A percentile compares a stretch with the other conserved stretches of the same genome.
phyloP scores from a whole-genome alignment of 805 yeast genomes.

The Metschnikowia gelsemii region DNA sequence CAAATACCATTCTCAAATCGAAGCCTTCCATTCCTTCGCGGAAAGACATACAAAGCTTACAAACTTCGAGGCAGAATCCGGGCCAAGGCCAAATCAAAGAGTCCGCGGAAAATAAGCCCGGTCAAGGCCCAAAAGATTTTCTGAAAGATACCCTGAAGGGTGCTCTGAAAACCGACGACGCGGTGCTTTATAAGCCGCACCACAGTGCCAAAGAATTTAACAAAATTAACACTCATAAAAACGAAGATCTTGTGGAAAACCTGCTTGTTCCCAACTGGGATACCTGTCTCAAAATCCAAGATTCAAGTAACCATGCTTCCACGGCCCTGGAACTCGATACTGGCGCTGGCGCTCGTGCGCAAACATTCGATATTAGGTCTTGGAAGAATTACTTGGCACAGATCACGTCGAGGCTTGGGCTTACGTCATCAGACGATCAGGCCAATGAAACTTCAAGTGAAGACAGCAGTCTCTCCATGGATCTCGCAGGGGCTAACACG shows the following conservation, averaged over 20 bases:
- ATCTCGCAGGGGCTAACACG: constrained; percentile 4
- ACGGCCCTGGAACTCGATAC: constrained; percentile 23
- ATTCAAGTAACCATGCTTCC: constrained; percentile 14
- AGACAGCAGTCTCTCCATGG: background rate
- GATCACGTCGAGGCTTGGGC: constrained; percentile 36
- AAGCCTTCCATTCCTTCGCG: constrained; percentile 29
- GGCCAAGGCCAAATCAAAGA: too few species aligned
- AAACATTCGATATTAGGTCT: constrained; percentile 31
- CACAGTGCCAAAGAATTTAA: constrained; percentile 39
- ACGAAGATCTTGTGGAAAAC: constrained; percentile 42
- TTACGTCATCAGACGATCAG: constrained; percentile 24
- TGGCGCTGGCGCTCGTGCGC: constrained; percentile 24
- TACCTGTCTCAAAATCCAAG: constrained; percentile 34
- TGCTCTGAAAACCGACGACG: constrained; percentile 31
- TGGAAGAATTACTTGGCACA: constrained; percentile 38
- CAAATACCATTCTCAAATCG: constrained; percentile 36
- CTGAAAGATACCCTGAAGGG: background rate
- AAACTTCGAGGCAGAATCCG: too few species aligned
- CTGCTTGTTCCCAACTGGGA: constrained; percentile 45
- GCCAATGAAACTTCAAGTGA: background rate
- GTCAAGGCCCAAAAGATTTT: background rate
- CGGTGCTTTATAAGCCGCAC: constrained; percentile 46
- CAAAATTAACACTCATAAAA: constrained; percentile 44
- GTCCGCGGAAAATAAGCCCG: background rate
- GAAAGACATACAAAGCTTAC: constrained; percentile 1